A percentile compares a stretch with the other conserved stretches of the same genome.
Conservation (phyloP, 2,329 filamentous ascomycete genomes). For the Botrytis paeoniae region DNA sequence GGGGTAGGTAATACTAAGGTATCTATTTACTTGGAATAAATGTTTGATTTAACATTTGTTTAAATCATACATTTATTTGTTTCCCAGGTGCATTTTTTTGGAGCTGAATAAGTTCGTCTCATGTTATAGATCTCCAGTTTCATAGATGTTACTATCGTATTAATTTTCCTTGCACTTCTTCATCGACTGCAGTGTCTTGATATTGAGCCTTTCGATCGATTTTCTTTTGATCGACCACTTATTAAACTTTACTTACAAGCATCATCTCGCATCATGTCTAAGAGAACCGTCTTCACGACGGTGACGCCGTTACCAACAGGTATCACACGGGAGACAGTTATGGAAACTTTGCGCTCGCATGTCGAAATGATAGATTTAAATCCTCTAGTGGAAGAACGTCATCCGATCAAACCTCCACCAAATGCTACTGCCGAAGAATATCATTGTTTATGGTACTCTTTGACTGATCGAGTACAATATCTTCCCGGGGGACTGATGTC, state of each 20-base stretch:
- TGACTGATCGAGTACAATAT: conserved; percentile 75
- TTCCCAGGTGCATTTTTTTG: neutral
- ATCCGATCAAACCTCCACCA: conserved; percentile 63
- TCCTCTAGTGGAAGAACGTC: conserved; percentile 60
- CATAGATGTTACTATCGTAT: neutral
- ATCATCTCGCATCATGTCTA: conserved; percentile 30
- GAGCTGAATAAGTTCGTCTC: neutral
- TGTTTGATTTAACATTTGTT: neutral
- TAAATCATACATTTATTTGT: no score
- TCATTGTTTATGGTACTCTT: conserved; percentile 71
- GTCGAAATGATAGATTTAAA: conserved; percentile 75
- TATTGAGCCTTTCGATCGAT: neutral
- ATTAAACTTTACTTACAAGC: neutral
- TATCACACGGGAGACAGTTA: conserved; percentile 66
- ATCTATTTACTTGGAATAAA: neutral
- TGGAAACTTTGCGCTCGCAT: conserved; percentile 76
- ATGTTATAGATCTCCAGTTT: neutral
- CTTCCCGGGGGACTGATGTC: conserved; percentile 62
- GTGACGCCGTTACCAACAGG: conserved; percentile 72
- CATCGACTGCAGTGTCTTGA: neutral
- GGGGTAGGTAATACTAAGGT: neutral
- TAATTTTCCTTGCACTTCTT: neutral
- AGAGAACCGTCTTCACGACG: conserved; percentile 64
- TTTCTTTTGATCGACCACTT: neutral
- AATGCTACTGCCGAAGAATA: conserved; percentile 69